Evolutionary conservation across 352 stramenopile genomes (phyloP).

Genomic region (Phytophthora pluvialis): DNA sequence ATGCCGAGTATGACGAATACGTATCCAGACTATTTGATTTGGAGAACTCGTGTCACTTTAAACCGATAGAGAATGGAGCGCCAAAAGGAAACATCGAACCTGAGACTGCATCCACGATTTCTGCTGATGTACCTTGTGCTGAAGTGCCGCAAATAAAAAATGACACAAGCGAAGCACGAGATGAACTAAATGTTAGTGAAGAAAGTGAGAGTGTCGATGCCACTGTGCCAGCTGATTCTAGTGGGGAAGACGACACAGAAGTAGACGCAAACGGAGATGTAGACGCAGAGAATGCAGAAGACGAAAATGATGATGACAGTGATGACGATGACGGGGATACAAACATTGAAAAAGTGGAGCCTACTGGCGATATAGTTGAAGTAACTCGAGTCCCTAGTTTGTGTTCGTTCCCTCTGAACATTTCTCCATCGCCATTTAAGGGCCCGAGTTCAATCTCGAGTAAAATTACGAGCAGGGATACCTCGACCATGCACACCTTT

Average conservation of each 20-base stretch:
- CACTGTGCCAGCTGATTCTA: conserved; percentile 7
- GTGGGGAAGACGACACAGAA: conserved; percentile 21
- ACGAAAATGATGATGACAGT: conserved; percentile 55
- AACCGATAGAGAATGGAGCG: conserved; percentile 13
- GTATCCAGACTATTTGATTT: conserved; percentile 34
- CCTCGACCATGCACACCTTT: conserved; percentile 2
- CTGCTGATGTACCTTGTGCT: background rate
- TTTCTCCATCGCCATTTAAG: conserved; percentile 4
- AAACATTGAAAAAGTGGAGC: conserved; percentile 12
- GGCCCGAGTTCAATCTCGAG: conserved; percentile 3
- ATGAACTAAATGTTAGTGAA: conserved; percentile 4
- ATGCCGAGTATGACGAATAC: conserved; percentile 47
- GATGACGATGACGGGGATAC: conserved; percentile 45
- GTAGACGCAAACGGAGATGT: conserved; percentile 11
- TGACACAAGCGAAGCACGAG: conserved; percentile 1
- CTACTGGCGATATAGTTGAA: background rate
- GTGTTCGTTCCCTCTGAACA: conserved; percentile 2
- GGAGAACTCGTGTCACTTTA: conserved; percentile 43
- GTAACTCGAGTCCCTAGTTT: conserved; percentile 1
- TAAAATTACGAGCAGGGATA: conserved; percentile 18
- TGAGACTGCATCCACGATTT: background rate
- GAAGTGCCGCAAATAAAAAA: background rate
- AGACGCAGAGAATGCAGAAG: conserved; percentile 24
- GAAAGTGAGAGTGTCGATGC: background rate
- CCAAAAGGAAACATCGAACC: background rate